Evolutionary conservation across 1,139 yeast genomes (phyloP).

Genomic region (Debaryomycetaceae sp.): DNA sequence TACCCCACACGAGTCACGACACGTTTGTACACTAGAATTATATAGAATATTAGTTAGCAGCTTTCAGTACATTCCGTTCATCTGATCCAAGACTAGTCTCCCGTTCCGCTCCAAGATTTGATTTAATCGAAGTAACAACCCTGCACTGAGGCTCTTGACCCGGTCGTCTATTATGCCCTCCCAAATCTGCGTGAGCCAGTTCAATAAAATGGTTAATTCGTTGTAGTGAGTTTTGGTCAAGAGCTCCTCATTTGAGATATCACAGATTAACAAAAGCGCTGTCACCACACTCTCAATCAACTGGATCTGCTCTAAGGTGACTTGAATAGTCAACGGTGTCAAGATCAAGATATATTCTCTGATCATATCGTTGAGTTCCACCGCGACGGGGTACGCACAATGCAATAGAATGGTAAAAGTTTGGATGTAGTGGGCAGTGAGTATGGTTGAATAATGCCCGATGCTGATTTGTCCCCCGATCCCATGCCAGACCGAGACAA

Average conservation of each 20-base stretch:
- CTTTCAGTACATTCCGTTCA: slow-evolving; percentile 14
- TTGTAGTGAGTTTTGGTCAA: slow-evolving; percentile 24
- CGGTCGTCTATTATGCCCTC: slow-evolving; percentile 42
- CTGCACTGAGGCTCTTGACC: slow-evolving; percentile 48
- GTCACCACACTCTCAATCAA: slow-evolving; percentile 45
- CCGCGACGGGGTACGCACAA: slow-evolving; percentile 52
- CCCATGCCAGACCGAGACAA: slow-evolving; percentile 52
- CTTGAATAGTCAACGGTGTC: slow-evolving; percentile 19
- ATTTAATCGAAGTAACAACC: slow-evolving; percentile 38
- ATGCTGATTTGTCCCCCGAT: slow-evolving; percentile 37
- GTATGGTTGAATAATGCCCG: slow-evolving; percentile 52
- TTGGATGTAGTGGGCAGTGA: slow-evolving; percentile 55
- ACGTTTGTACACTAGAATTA: slow-evolving; percentile 4
- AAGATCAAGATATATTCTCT: slow-evolving; percentile 46
- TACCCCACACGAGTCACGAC: too few relatives aligned
- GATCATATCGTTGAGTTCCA: slow-evolving; percentile 53
- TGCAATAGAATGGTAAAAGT: slow-evolving; percentile 55
- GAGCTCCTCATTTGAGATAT: slow-evolving; percentile 36
- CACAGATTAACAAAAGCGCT: slow-evolving; percentile 43
- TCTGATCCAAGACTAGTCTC: slow-evolving; percentile 14
- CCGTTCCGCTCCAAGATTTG: slow-evolving; percentile 23
- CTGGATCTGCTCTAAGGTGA: slow-evolving; percentile 26
- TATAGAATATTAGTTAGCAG: not conserved
- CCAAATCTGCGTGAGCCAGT: slow-evolving; percentile 43
- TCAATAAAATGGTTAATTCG: slow-evolving; percentile 29